Evolutionary conservation across 139 green algal genomes (phyloP).

Genomic region (Penium margaritaceum): DNA sequence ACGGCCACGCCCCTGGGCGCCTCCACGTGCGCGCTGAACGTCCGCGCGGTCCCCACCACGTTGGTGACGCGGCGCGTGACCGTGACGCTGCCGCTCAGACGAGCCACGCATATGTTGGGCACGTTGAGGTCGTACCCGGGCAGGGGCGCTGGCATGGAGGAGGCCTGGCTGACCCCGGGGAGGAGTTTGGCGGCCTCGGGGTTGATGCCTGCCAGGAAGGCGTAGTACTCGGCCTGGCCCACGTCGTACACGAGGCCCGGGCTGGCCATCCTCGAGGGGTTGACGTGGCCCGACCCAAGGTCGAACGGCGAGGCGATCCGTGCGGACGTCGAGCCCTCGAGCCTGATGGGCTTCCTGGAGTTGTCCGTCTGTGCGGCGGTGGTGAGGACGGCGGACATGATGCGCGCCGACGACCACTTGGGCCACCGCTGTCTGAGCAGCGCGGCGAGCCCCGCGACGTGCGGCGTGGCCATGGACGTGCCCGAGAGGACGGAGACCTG

Average conservation of each 20-base stretch:
- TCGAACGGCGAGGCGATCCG: background rate
- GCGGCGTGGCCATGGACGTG: background rate
- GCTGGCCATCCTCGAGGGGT: background rate
- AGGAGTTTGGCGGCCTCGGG: background rate
- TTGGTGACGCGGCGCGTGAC: background rate
- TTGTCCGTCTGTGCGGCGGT: no score
- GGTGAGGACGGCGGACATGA: background rate
- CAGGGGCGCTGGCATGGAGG: background rate
- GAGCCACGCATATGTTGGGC: background rate
- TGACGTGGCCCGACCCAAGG: background rate
- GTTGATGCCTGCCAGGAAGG: background rate
- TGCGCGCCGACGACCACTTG: background rate
- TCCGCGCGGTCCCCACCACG: background rate
- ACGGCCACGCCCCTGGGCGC: background rate
- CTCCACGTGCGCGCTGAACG: background rate
- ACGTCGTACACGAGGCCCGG: background rate
- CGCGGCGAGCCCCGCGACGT: background rate
- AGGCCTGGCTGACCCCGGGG: background rate
- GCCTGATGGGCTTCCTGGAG: no score
- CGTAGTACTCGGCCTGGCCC: background rate
- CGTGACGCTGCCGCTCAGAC: background rate
- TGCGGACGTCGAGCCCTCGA: no score
- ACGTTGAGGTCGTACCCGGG: background rate
- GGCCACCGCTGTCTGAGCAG: background rate
- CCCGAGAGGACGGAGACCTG: no score